Evolutionary conservation across 805 yeast species (phyloP), one percentile per base, ranked within the genome.

Genomic region (Wickerhamomyces subpelliculosus): DNA sequence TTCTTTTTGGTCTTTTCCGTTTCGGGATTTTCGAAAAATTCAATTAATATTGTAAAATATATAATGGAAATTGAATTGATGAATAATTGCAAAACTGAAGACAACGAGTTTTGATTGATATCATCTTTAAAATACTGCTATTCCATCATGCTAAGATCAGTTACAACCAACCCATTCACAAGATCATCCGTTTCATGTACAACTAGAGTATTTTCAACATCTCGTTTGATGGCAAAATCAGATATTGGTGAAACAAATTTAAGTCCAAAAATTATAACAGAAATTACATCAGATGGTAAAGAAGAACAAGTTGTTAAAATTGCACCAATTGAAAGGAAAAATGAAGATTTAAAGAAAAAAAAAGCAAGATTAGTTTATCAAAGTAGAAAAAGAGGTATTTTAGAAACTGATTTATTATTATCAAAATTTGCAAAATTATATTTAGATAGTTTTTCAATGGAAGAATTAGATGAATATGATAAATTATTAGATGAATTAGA

Each of bases 361-460:
- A 73, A 88, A 48, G 94, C 96, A n/a, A 73, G 98, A 45, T 65
- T 93, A 51, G 65, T 85, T 2, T 93, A 93, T 61, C 98, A 93
- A 60, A 79, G 90, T 24, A 73, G 98, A 47, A 93, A 93, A 61
- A 75, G 98, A 57, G 98, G 98, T 27, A 93, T 93, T 40, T 70
- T 93, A 41, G 98, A 93, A 57, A 82, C 96, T 6, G 98, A 93
- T 57, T 65, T 93, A 50, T 65, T 93, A 32, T 70, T 93, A 41
- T 79, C 93, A 16, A 72, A 88, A 42, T 93, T 89, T 61, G 95
- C 97, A 21, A 78, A 87, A 53, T 74, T 73, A 54, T 75, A 84
- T 54, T 65, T 93, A 45, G 61, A 70, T 27, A 54, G 56, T 0
- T 72, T 93, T 68, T 67, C 72, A 11, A 60, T 65, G 43, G 80